Conservation (phyloP, 306 rosid species). For the Alnus rubra region DNA sequence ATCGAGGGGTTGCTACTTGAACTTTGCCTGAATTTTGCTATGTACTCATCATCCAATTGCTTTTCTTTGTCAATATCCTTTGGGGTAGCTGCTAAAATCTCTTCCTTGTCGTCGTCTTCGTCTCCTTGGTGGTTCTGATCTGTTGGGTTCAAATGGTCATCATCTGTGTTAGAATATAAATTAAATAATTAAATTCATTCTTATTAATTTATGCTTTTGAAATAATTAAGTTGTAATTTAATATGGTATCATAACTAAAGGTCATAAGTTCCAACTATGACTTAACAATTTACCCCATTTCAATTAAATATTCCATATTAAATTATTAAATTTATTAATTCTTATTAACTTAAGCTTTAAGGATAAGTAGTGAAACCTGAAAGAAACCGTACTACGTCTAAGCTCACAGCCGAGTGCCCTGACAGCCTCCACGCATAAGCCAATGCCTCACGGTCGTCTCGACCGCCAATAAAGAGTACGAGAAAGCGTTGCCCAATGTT, state of each 20-base stretch:
- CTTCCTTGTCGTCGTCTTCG: constrained; percentile 12
- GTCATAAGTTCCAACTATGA: too few species aligned
- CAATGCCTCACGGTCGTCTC: constrained; percentile 52
- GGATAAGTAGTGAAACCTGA: not conserved
- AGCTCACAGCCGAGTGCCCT: constrained; percentile 39
- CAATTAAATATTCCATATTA: too few species aligned
- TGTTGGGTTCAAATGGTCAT: not conserved
- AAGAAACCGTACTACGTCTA: constrained; percentile 38
- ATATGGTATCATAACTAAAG: too few species aligned
- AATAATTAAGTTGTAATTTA: too few species aligned
- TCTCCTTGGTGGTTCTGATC: not conserved
- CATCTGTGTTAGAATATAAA: not conserved
- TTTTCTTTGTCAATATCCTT: constrained; percentile 22
- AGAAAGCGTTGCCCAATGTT: constrained; percentile 24
- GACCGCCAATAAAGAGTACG: constrained; percentile 42
- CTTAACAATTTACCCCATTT: too few species aligned
- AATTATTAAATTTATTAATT: too few species aligned
- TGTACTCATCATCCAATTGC: constrained; percentile 23
- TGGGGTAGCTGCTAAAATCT: constrained; percentile 1
- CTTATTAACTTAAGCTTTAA: too few species aligned
- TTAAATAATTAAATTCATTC: too few species aligned
- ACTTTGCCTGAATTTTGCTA: constrained; percentile 21
- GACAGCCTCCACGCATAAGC: constrained; percentile 54
- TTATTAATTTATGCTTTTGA: too few species aligned
- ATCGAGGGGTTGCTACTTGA: constrained; percentile 19